These are phyloP conservation scores for Leccinum aurantiacum DNA, from an alignment of 768 basidiomycete genomes.

Conservation along the genomic window DNA sequence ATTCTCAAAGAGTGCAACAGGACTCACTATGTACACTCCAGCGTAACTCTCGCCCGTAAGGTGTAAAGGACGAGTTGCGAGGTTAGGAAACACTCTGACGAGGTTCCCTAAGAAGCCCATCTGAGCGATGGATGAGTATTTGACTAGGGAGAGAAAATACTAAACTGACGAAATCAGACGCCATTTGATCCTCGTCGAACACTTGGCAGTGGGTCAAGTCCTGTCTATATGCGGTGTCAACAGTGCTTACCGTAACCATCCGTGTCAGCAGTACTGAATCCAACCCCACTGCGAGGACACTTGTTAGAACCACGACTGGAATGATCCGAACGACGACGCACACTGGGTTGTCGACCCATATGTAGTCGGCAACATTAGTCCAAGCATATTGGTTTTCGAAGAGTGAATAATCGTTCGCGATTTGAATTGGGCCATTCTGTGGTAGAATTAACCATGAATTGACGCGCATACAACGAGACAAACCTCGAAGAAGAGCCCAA, in stretches of 20 bases:
- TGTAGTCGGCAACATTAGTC: slow-evolving; percentile 59
- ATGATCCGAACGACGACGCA: slow-evolving; percentile 21
- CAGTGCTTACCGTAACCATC: slow-evolving; percentile 53
- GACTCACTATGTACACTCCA: slow-evolving; percentile 64
- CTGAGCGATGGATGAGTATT: slow-evolving; percentile 34
- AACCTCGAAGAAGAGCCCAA: slow-evolving; percentile 64
- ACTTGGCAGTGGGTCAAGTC: slow-evolving; percentile 35
- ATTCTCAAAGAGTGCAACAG: neutral
- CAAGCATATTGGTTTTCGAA: slow-evolving; percentile 56
- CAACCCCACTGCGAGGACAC: slow-evolving; percentile 45
- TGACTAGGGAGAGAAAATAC: neutral
- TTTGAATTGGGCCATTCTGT: slow-evolving; percentile 69
- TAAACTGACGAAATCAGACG: slow-evolving; percentile 43
- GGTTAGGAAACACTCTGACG: slow-evolving; percentile 70
- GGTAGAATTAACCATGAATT: neutral
- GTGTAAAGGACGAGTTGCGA: slow-evolving; percentile 64
- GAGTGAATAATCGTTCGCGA: slow-evolving; percentile 50
- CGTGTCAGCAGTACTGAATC: slow-evolving; percentile 64
- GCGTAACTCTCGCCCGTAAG: slow-evolving; percentile 77
- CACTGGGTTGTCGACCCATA: slow-evolving; percentile 78
- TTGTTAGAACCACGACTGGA: neutral
- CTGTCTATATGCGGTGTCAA: neutral
- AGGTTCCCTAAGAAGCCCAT: slow-evolving; percentile 72
- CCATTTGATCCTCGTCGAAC: slow-evolving; percentile 66
- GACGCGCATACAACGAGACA: slow-evolving; percentile 13